Evolutionary conservation across 192 early-diverging fungal species (phyloP).

Genomic region (Coemansia sp.): DNA sequence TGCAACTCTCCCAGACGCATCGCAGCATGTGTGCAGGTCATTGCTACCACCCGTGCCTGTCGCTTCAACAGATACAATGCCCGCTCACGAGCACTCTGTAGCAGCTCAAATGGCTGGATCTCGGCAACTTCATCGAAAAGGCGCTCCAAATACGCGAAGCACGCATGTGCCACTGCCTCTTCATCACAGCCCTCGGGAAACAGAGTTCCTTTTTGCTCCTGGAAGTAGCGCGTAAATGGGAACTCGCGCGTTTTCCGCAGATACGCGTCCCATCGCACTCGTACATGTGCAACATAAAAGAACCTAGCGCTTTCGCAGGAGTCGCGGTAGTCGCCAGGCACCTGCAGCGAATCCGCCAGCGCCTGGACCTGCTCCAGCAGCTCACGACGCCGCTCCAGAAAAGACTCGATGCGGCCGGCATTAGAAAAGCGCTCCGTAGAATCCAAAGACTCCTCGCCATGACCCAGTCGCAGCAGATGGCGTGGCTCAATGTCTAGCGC

Average conservation of each 20-base stretch:
- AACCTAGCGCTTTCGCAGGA: conserved; percentile 92
- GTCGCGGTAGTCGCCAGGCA: conserved; percentile 82
- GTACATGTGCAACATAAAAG: conserved; percentile 79
- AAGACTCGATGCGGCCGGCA: conserved; percentile 91
- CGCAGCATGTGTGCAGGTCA: conserved; percentile 97
- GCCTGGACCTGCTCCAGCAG: conserved; percentile 75
- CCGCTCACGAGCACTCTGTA: conserved; percentile 73
- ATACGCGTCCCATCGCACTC: conserved; percentile 73
- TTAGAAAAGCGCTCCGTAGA: conserved; percentile 81
- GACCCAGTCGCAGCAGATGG: conserved; percentile 91
- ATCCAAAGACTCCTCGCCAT: conserved; percentile 88
- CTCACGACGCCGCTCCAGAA: conserved; percentile 73
- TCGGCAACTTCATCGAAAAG: conserved; percentile 89
- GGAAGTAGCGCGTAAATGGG: conserved; percentile 82
- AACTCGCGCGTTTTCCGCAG: conserved; percentile 55
- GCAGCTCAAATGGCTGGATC: conserved; percentile 90
- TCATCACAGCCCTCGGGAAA: conserved; percentile 51
- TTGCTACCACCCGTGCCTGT: conserved; percentile 93
- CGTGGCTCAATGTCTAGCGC: conserved; percentile 88
- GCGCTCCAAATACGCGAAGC: conserved; percentile 72
- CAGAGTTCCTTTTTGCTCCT: conserved; percentile 55
- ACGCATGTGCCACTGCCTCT: conserved; percentile 67
- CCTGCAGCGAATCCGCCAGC: conserved; percentile 70
- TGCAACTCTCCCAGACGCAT: conserved; percentile 84
- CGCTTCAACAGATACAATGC: conserved; percentile 91